Evolutionary conservation across 2,329 filamentous ascomycete species (phyloP).

Genomic region (Nothopassalora personata): DNA sequence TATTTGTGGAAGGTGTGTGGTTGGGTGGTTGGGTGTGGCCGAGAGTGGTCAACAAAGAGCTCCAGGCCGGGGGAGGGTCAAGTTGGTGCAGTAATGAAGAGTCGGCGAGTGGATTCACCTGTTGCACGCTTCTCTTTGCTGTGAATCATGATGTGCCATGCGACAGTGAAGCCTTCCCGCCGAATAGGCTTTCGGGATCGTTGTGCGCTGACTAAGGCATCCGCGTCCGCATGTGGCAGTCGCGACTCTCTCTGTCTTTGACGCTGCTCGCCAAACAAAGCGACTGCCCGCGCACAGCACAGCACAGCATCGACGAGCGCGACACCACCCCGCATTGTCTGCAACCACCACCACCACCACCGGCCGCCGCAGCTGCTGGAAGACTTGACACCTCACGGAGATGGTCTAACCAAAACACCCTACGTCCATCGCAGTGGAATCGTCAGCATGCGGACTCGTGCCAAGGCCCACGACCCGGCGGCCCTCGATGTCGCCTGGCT

Average conservation of each 20-base stretch:
- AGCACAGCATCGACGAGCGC: background rate
- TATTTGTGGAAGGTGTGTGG: background rate
- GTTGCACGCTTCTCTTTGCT: background rate
- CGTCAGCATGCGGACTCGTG: slow-evolving; percentile 45
- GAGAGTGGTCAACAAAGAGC: slow-evolving; percentile 28
- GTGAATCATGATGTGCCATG: background rate
- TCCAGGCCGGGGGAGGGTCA: slow-evolving; percentile 16
- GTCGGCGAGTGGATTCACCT: background rate
- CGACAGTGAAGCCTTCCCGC: background rate
- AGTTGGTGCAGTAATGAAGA: background rate
- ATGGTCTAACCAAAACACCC: slow-evolving; percentile 12
- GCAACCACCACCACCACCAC: background rate
- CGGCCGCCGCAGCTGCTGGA: background rate
- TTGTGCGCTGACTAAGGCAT: background rate
- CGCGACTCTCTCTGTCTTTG: background rate
- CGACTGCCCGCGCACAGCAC: background rate
- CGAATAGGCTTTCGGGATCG: background rate
- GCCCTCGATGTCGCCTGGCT: slow-evolving; percentile 67
- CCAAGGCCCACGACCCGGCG: slow-evolving; percentile 43
- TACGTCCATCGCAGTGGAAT: background rate
- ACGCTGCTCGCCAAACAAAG: slow-evolving; percentile 1
- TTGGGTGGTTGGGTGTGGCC: slow-evolving; percentile 9
- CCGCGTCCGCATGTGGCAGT: background rate
- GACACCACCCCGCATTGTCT: background rate
- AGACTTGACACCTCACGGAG: background rate